These are phyloP conservation scores for Magnaporthiopsis incrustans DNA, from an alignment of 2,329 filamentous ascomycete species.

Conservation along the genomic window DNA sequence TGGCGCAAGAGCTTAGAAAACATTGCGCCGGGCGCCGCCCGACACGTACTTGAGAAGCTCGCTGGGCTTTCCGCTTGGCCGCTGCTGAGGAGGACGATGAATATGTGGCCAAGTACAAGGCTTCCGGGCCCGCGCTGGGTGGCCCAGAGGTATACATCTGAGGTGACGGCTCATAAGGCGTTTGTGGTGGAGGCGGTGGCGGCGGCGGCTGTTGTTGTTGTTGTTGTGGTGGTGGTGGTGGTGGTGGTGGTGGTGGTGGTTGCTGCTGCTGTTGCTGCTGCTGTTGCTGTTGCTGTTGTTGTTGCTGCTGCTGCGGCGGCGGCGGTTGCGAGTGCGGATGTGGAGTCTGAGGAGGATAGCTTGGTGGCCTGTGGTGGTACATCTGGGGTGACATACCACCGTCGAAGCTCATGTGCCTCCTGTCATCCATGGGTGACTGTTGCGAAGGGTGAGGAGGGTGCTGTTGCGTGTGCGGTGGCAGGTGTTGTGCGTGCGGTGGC, in stretches of 20 bases:
- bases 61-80: constrained; percentile 54
- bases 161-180: constrained; percentile 20
- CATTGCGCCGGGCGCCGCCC: neutral
- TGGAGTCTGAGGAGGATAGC: constrained; percentile 30
- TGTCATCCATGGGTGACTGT: constrained; percentile 37
- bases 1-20: neutral
- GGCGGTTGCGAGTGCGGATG: neutral
- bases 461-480: constrained; percentile 32
- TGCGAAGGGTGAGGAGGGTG: constrained; percentile 31
- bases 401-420: constrained; percentile 47
- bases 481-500: constrained; percentile 5
- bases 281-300: constrained; percentile 3
- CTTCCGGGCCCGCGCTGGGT: constrained; percentile 24
- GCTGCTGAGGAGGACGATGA: constrained; percentile 25
- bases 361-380: constrained; percentile 29
- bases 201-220: neutral
- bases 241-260: neutral
- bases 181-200: neutral
- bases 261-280: neutral
- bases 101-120: constrained; percentile 33
- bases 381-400: constrained; percentile 30
- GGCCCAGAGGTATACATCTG: constrained; percentile 15
- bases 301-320: constrained; percentile 28
- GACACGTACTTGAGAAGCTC: constrained; percentile 50
- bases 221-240: neutral